Percentiles rank a stretch among this genome's conserved stretches.
phyloP scores from a whole-genome alignment of 768 basidiomycete species.

The Leccinum imitatum region DNA sequence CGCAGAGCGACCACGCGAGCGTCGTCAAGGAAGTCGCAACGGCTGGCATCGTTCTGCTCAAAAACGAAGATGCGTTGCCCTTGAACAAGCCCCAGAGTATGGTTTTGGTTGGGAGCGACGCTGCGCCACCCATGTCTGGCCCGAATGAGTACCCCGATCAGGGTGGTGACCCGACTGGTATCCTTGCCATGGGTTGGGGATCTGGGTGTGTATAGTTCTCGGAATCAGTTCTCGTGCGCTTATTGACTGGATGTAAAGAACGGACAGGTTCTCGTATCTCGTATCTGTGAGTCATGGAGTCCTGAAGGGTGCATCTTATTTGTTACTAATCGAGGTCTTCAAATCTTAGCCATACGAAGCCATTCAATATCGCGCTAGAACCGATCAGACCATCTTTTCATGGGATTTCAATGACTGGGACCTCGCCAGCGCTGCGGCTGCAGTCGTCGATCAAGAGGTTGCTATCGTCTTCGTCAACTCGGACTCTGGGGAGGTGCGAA shows the following conservation, averaged over 20 bases:
- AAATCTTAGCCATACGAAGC: slow-evolving; percentile 67
- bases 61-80: slow-evolving; percentile 62
- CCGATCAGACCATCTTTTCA: slow-evolving; percentile 61
- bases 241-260: slow-evolving; percentile 35
- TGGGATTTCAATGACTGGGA: slow-evolving; percentile 76
- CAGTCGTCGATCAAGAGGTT: slow-evolving; percentile 52
- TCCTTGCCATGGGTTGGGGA: slow-evolving; percentile 93
- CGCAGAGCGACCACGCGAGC: slow-evolving; percentile 52
- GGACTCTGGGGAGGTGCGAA: slow-evolving; percentile 72
- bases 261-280: slow-evolving; percentile 75
- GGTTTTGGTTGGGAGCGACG: slow-evolving; percentile 62
- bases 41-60: slow-evolving; percentile 65
- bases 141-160: slow-evolving; percentile 70
- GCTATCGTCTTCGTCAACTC: slow-evolving; percentile 81
- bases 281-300: slow-evolving; percentile 51
- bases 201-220: slow-evolving; percentile 49
- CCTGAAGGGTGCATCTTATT: neutral
- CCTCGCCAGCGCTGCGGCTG: slow-evolving; percentile 45
- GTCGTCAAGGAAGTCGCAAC: slow-evolving; percentile 63
- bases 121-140: slow-evolving; percentile 61
- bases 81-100: slow-evolving; percentile 58
- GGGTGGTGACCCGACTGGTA: slow-evolving; percentile 58
- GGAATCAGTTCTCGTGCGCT: neutral
- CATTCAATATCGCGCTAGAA: slow-evolving; percentile 68
- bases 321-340: neutral